Evolutionary conservation across 2,329 filamentous ascomycete genomes (phyloP).

Genomic region (Beauveria scarabaeidicola): DNA sequence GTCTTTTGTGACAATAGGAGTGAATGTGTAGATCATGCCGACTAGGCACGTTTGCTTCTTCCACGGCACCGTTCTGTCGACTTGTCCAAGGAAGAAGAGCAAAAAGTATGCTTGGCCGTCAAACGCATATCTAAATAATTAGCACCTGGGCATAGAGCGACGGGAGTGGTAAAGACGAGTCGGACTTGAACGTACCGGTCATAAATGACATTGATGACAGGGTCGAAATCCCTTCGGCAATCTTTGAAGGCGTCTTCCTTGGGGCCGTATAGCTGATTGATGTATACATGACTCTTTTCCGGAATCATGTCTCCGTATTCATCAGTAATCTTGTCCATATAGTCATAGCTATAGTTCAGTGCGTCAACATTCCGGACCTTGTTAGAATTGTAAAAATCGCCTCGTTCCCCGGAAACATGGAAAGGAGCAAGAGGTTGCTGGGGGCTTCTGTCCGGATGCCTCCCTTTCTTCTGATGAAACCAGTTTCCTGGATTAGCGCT

Average conservation of each 20-base stretch:
- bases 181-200: neutral
- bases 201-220: neutral
- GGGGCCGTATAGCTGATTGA: neutral
- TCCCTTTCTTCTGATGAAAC: neutral
- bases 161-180: neutral
- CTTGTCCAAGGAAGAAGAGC: neutral
- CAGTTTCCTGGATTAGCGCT: neutral
- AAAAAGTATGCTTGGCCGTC: neutral
- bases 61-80: neutral
- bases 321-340: neutral
- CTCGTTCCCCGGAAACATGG: neutral
- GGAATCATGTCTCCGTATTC: neutral
- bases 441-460: neutral
- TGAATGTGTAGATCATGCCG: neutral
- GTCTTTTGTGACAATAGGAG: neutral
- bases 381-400: neutral
- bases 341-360: neutral
- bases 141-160: neutral
- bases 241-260: neutral
- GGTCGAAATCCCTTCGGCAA: neutral
- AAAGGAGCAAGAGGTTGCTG: neutral
- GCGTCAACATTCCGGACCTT: neutral
- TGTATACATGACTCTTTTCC: neutral
- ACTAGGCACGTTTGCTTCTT: neutral
- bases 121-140: neutral